Conservation (phyloP, 768 basidiomycete genomes). For the Mycena kentingensis region DNA sequence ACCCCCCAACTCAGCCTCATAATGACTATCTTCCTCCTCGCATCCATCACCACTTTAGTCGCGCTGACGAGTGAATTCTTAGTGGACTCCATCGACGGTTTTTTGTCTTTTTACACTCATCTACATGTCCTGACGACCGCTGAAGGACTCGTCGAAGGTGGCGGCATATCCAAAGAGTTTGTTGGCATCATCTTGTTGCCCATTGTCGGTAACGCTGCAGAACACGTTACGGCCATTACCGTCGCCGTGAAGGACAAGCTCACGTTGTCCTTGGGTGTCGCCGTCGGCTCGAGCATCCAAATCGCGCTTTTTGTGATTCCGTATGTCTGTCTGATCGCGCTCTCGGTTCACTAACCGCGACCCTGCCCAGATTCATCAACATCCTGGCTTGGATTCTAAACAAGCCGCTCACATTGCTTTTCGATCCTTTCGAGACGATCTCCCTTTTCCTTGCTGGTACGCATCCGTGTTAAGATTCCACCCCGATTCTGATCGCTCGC, state of each 20-base stretch:
- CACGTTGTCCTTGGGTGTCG: conserved; percentile 83
- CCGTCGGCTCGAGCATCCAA: conserved; percentile 88
- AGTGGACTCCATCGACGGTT: conserved; percentile 82
- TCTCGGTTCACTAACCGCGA: background rate
- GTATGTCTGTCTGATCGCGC: conserved; percentile 40
- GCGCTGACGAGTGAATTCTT: conserved; percentile 70
- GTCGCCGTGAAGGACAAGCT: conserved; percentile 91
- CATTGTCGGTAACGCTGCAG: conserved; percentile 90
- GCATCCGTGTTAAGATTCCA: background rate
- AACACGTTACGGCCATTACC: conserved; percentile 89
- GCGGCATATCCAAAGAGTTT: conserved; percentile 72
- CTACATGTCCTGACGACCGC: too few species aligned
- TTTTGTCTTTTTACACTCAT: too few species aligned
- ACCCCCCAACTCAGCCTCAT: conserved; percentile 56
- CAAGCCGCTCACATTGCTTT: conserved; percentile 78
- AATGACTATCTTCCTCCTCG: conserved; percentile 56
- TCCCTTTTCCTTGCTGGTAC: conserved; percentile 44
- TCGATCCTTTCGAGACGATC: conserved; percentile 88
- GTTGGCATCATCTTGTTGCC: conserved; percentile 85
- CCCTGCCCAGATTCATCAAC: conserved; percentile 61
- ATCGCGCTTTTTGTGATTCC: conserved; percentile 85
- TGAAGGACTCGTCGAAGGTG: conserved; percentile 55
- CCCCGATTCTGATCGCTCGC: background rate
- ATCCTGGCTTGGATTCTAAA: conserved; percentile 79
- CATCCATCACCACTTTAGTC: conserved; percentile 61